These are phyloP conservation scores for Amniculicola lignicola DNA, from an alignment of 495 filamentous ascomycete genomes.

Conservation along the genomic window DNA sequence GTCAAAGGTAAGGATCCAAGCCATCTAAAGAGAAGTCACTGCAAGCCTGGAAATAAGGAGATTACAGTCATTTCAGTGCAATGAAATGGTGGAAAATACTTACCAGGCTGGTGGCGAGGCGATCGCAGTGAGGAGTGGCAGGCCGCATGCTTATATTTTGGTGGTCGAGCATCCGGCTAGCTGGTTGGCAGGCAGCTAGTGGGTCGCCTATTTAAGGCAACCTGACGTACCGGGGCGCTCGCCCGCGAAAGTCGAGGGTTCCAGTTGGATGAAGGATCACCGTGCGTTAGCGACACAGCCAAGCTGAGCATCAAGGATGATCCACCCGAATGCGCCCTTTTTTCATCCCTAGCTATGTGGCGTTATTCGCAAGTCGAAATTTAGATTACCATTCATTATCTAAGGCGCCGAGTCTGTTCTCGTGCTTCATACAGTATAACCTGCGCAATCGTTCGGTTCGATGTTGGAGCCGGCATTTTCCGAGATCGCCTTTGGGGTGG, in stretches of 20 bases:
- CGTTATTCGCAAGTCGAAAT: neutral
- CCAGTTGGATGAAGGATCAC: neutral
- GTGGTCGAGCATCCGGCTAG: neutral
- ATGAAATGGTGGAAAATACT: neutral
- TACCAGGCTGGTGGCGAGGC: neutral
- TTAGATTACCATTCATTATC: neutral
- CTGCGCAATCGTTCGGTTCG: no score
- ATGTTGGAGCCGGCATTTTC: no score
- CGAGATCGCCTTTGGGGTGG: no score
- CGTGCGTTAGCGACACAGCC: neutral
- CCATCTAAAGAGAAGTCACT: neutral
- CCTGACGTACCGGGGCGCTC: neutral
- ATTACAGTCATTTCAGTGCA: neutral
- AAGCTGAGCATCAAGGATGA: neutral
- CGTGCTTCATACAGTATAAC: neutral
- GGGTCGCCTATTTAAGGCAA: neutral
- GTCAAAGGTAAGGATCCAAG: neutral
- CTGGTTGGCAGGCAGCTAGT: neutral
- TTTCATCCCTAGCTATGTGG: no score
- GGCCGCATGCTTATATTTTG: neutral
- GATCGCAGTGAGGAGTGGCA: neutral
- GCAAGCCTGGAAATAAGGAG: neutral
- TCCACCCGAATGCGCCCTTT: neutral
- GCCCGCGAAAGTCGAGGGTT: neutral
- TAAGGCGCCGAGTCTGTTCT: neutral